A percentile compares a stretch with the other conserved stretches of the same genome.
phyloP scores from a whole-genome alignment of 2,329 filamentous ascomycete genomes.

The Boeremia exigua region DNA sequence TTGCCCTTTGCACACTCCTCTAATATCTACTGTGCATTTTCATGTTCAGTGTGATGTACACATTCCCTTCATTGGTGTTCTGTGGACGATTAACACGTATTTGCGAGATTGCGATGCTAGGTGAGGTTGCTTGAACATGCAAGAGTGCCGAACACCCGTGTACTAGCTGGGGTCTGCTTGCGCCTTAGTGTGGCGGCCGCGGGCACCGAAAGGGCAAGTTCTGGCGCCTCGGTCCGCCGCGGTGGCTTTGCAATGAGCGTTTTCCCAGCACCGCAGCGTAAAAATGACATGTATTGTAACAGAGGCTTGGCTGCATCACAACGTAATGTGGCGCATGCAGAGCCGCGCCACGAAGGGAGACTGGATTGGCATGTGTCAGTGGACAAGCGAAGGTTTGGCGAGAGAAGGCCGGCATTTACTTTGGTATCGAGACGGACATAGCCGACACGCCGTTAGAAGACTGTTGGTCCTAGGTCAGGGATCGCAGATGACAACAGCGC shows the following conservation, averaged over 20 bases:
- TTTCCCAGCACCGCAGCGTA: not conserved
- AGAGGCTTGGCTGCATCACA: conserved; percentile 1
- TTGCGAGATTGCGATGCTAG: conserved; percentile 4
- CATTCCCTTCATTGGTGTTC: not conserved
- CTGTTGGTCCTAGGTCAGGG: conserved; percentile 5
- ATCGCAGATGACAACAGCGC: not conserved
- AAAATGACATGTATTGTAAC: not conserved
- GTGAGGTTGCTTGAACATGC: conserved; percentile 14
- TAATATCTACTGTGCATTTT: not conserved
- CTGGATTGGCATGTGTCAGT: not conserved
- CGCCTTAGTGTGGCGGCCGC: conserved; percentile 9
- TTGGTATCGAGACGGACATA: conserved; percentile 1
- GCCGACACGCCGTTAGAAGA: conserved; percentile 4
- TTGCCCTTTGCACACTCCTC: not conserved
- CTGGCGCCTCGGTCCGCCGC: not conserved
- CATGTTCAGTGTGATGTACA: not conserved
- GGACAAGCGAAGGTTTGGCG: not conserved
- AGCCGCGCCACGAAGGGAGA: not conserved
- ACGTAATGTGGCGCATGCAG: not conserved
- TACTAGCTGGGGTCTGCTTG: conserved; percentile 3
- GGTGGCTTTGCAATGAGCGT: conserved; percentile 9
- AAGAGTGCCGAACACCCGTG: conserved; percentile 9
- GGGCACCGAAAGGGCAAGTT: conserved; percentile 6
- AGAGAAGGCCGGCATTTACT: not conserved
- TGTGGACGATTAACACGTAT: not conserved